phyloP scores from a whole-genome alignment of 1,139 yeast species.

The Taiozyma sp. region DNA sequence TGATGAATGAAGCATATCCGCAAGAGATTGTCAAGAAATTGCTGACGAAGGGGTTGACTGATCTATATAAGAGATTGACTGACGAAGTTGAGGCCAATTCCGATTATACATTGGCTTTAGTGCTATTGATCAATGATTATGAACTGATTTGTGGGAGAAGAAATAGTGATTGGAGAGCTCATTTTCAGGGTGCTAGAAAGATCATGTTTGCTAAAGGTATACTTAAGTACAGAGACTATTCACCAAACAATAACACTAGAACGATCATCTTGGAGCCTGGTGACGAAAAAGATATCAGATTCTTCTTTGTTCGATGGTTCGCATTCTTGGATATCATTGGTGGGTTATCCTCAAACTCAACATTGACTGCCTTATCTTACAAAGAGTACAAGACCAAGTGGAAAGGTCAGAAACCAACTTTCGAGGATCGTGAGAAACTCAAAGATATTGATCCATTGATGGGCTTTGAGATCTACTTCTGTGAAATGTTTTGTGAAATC shows the following conservation, averaged over 20 bases:
- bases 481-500: slow-evolving; percentile 45
- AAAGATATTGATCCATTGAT: slow-evolving; percentile 49
- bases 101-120: slow-evolving; percentile 63
- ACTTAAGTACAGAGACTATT: slow-evolving; percentile 22
- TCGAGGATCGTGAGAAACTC: slow-evolving; percentile 11
- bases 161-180: slow-evolving; percentile 55
- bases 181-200: slow-evolving; percentile 63
- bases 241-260: slow-evolving; percentile 2
- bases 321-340: slow-evolving; percentile 69
- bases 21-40: slow-evolving; percentile 37
- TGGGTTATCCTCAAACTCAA: slow-evolving; percentile 35
- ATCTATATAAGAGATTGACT: slow-evolving; percentile 45
- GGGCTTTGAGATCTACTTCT: slow-evolving; percentile 52
- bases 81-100: slow-evolving; percentile 51
- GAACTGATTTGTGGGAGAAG: slow-evolving; percentile 43
- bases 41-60: slow-evolving; percentile 50
- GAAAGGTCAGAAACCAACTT: slow-evolving; percentile 23
- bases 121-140: slow-evolving; percentile 55
- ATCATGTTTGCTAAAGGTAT: slow-evolving; percentile 57
- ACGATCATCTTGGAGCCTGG: slow-evolving; percentile 10
- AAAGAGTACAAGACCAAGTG: slow-evolving; percentile 15
- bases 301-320: slow-evolving; percentile 65
- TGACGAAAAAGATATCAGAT: slow-evolving; percentile 40
- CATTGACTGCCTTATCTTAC: slow-evolving; percentile 2
- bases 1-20: slow-evolving; percentile 22